Conservation (phyloP, 2,329 filamentous ascomycete genomes). For the Fusarium sp. region DNA sequence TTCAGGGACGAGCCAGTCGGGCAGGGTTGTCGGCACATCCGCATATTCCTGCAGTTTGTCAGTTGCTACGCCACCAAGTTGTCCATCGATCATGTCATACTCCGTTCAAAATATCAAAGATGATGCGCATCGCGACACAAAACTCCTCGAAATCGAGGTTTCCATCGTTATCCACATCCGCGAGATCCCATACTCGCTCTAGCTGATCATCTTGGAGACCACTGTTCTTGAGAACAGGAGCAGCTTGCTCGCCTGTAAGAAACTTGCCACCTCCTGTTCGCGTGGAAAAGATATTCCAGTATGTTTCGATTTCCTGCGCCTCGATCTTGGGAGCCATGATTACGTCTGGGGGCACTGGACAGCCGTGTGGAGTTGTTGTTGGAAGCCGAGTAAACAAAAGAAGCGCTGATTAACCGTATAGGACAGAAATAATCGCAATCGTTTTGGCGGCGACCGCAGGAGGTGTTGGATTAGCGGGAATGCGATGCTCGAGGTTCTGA, state of each 20-base stretch:
- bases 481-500: conserved; percentile 19
- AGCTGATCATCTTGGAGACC: conserved; percentile 78
- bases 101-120: conserved; percentile 97
- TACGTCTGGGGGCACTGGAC: conserved; percentile 31
- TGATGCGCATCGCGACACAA: conserved; percentile 97
- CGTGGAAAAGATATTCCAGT: conserved; percentile 73
- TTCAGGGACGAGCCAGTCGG: conserved; percentile 97
- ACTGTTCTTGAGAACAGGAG: conserved; percentile 72
- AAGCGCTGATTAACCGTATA: not conserved
- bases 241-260: conserved; percentile 70
- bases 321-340: conserved; percentile 71
- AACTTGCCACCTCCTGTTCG: conserved; percentile 70
- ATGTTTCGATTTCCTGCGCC: conserved; percentile 71
- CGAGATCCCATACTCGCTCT: conserved; percentile 97
- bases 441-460: conserved; percentile 29
- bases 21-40: conserved; percentile 86
- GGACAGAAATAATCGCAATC: conserved; percentile 10
- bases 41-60: conserved; percentile 75
- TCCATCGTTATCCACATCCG: conserved; percentile 96
- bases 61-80: conserved; percentile 18
- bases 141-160: conserved; percentile 99
- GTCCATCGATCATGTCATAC: conserved; percentile 57
- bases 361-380: not conserved
- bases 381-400: not conserved
- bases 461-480: conserved; percentile 10